Base-by-base conservation (phyloP, 2,329 filamentous ascomycete genomes). In the Ophiostoma montium region DNA sequence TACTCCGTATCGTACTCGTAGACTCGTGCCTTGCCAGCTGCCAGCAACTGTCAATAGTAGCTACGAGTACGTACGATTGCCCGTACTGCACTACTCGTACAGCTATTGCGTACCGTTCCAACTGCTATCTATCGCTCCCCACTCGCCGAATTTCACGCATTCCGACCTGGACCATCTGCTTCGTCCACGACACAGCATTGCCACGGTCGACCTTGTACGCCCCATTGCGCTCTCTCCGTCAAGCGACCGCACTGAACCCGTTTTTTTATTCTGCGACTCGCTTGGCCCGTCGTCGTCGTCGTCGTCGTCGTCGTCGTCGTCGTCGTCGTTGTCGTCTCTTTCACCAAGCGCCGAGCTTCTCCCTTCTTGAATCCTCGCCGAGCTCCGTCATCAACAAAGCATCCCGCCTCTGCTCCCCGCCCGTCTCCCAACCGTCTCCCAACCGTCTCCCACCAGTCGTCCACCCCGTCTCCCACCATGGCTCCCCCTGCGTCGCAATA, bases 401-500 rank as follows among this genome's bases (percentile, higher is more conserved):
- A 16, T 23, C 23, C 38, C n/a, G 19, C 13, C 38, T 3, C 10
- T 21, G 6, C 31, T 33, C 31, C 3, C 31, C 31, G n/a, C n/a
- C 13, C 13, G n/a, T 16, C 8, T 35, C 16, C 31, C 6, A 23
- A 15, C 13, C 13, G n/a, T 16, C 8, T 35, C 16, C 31, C 6
- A 23, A 15, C 18, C 7, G 4, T 21, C 35, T 30, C 6, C 27
- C 33, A 13, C 5, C n/a, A n/a, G n/a, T n/a, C n/a, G n/a, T n/a
- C n/a, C 3, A 13, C n/a, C 43, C 21, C 36, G 48, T 56, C 39
- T 38, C 46, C 42, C 36, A 55, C 49, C 54, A 75, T 74, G 71
- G 63, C 65, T 46, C 56, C 65, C 47, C 56, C 59, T 44, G 54
- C 70, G 48, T 63, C 67, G 57, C 88, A 80, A 61, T 96, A 94